Evolutionary conservation across 352 stramenopile species (phyloP).

Genomic region (Aphanomyces stellatus): DNA sequence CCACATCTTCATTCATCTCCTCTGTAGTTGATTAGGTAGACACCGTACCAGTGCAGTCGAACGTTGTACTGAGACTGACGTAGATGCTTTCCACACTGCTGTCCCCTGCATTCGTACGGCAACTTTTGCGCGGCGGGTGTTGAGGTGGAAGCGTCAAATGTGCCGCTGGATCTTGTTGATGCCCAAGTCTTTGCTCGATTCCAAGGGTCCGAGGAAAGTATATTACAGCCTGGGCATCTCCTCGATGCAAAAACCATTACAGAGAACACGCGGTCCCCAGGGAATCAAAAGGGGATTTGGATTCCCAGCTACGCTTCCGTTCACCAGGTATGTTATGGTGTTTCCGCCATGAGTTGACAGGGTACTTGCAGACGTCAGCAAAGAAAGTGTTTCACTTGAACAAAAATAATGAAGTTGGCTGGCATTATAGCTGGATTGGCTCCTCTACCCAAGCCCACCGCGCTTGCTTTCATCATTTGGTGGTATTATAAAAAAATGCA

Average conservation of each 20-base stretch:
- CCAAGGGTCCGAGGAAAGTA: background rate
- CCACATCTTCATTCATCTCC: background rate
- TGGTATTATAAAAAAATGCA: slow-evolving; percentile 1
- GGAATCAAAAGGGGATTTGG: background rate
- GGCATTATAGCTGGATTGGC: slow-evolving; percentile 17
- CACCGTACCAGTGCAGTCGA: background rate
- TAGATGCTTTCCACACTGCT: slow-evolving; percentile 21
- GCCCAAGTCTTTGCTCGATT: background rate
- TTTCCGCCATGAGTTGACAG: background rate
- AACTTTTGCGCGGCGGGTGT: slow-evolving; percentile 12
- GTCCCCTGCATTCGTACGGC: slow-evolving; percentile 9
- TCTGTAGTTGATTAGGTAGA: slow-evolving; percentile 16
- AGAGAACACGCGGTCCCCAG: background rate
- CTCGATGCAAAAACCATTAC: slow-evolving; percentile 4
- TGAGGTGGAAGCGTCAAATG: background rate
- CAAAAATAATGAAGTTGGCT: slow-evolving; percentile 6
- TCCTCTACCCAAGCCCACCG: slow-evolving; percentile 13
- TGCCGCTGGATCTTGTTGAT: background rate
- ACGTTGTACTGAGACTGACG: background rate
- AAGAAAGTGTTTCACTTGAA: slow-evolving; percentile 18
- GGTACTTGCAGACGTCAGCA: no score
- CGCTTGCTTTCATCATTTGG: background rate
- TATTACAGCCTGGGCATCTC: background rate
- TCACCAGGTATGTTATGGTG: background rate
- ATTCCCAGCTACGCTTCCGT: background rate